Base-by-base conservation (phyloP, 441 rosid species). In the Populus trichocarpa region DNA sequence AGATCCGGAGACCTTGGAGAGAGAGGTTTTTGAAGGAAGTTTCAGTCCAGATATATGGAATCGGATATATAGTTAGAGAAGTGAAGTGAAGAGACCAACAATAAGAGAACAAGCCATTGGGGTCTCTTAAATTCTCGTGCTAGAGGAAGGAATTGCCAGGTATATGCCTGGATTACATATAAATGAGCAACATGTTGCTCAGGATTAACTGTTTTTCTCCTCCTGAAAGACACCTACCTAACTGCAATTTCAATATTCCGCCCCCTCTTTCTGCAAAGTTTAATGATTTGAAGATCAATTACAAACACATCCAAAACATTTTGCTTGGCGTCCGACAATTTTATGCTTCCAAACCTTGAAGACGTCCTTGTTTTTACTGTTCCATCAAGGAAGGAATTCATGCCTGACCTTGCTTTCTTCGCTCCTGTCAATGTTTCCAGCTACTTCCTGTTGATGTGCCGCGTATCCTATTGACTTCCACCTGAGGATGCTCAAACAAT, bases 241-340 rank as follows among this genome's bases (percentile, higher is more conserved):
- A 84, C 68, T 23, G 89, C 94, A 65, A 93, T 82, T 83, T 91
- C 96, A 46, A 91, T 85, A 1, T 91, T 88, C 65, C 87, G 74
- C 3, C 77, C 93, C 0, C 64, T 75, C 67, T 71, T 79, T 78
- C 91, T 78, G 69, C 79, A 74, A 69, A 91, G 65, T 9, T 93
- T 94, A 0, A 90, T 88, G 22, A 96, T 93, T 81, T 90, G 93
- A 68, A 87, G 82, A 81, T 91, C 96, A 7, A 83, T 76, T 76
- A 86, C 85, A 53, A 72, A 28, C 18, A 71, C 6, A 46, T 53
- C 23, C 22, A 14, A 50, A 28, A 18, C 12, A 22, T 14, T 53
- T 26, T 46, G 38, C 30, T 53, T 6, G 28, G 66, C 75, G 50
- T 28, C 75, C 16, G n/a, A 28, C 26, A 50, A 72, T 30, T 14